Base-by-base conservation (phyloP, 2,329 filamentous ascomycete species). In the Aureobasidium mangrovei region DNA sequence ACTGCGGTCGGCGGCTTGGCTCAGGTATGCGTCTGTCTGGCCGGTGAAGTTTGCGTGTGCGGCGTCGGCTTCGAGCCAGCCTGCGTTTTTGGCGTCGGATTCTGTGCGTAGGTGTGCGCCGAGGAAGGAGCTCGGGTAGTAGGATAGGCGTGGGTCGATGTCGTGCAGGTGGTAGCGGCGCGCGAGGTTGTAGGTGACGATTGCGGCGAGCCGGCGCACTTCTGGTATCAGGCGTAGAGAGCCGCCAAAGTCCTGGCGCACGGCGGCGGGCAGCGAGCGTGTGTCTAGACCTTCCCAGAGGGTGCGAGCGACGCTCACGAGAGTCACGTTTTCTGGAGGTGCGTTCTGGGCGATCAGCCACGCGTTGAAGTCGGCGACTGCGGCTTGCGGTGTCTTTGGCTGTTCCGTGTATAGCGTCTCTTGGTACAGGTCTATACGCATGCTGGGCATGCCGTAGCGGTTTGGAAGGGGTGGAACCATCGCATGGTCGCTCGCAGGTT, bases 81-180 rank as follows among this genome's bases (percentile, higher is more conserved):
- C 63, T 33, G 61, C 61, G n/a, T 58, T 60, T 26, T 55, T 53
- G 0, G 70, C 69, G 51, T 72, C 70, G 4, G 53, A 56, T n/a
- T 65, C 68, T 1, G 68, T 70, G 24, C 68, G 63, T 32, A 74
- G 56, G 57, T 73, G 67, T 0, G 66, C 71, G 24, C 70, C 71
- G 40, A 69, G 68, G 55, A 69, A 73, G 5, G 62, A 64, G 2
- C 57, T 42, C 7, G 52, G 58, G 3, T 67, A 63, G 9, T 69
- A 62, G 0, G 60, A 51, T 3, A 59, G 54, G 5, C 58, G 57
- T 8, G 68, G 60, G 42, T 68, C 59, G 45, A 69, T 58, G 29
- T n/a, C 38, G 9, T 60, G 48, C 4, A 66, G 52, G 4, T 55
- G 56, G 53, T 62, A 62, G n/a, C 54, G 61, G 28, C 60, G 54